Base-by-base conservation (phyloP, 129 eudicot genomes). In the Helichrysum umbraculigerum region DNA sequence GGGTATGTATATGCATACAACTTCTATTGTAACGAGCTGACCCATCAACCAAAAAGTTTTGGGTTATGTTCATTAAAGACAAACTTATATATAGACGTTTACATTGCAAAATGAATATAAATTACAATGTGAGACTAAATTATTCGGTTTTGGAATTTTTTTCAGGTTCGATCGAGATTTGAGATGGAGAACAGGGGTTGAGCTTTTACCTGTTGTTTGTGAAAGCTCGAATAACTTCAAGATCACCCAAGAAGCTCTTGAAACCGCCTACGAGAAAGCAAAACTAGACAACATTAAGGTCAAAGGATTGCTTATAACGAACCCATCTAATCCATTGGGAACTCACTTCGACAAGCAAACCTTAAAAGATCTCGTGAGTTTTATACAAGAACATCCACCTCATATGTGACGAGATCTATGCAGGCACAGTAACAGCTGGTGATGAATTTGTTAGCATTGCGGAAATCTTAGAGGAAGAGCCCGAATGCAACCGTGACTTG, bases 121-220 rank as follows among this genome's bases (percentile, higher is more conserved):
- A 4, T 3, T 2, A 37, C 12, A 9, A 50, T 29, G 61, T 60
- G 62, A 7, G 41, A 70, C 33, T 70, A 69, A 22, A 62, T 3
- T 3, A 11, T 32, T 2, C 1, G 28, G 21, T 42, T 64, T 20
- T 52, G 5, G 37, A 50, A 8, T 32, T 66, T 58, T 73, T 25
- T 84, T n/a, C n/a, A 88, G 93, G 35, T 88, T 88, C 20, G 93
- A 88, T 60, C 73, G 93, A 0, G 93, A 88, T 68, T 84, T 88
- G 70, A 79, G 87, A 51, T 88, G 93, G 93, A 61, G 93, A 79
- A 86, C 93, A 0, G 90, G 90, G 17, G 84, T 84, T 3, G 39
- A 83, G 66, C 85, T 88, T 33, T 21, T 88, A 1, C 87, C 93
- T 2, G 85, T 88, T 4, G 66, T 81, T 41, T 86, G 90, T 28